phyloP scores from a whole-genome alignment of 306 rosid species.

The Cajanus cajan region DNA sequence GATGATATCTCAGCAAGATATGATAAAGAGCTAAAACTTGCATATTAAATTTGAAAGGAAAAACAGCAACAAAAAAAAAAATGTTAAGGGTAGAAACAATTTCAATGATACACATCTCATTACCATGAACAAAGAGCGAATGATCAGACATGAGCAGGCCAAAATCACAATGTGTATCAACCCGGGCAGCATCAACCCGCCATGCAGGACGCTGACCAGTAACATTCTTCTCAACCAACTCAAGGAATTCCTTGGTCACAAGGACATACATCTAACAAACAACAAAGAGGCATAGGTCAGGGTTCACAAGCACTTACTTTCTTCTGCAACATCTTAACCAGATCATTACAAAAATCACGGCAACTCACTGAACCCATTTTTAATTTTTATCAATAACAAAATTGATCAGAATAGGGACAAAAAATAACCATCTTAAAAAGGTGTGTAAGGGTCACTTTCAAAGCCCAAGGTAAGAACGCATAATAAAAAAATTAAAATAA shows the following conservation, averaged over 20 bases:
- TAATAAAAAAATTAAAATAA: neutral
- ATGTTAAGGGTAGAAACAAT: constrained; percentile 6
- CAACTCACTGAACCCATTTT: neutral
- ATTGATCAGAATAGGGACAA: neutral
- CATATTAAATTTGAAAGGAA: constrained; percentile 2
- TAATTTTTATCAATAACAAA: neutral
- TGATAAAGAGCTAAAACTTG: neutral
- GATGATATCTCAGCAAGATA: constrained; percentile 7
- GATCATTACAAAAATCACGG: neutral
- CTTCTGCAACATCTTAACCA: neutral
- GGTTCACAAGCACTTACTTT: constrained; percentile 10
- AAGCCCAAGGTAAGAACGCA: neutral
- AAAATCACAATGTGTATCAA: constrained; percentile 55
- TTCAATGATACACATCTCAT: neutral
- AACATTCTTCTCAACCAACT: constrained; percentile 56
- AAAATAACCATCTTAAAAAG: neutral
- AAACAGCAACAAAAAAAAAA: neutral
- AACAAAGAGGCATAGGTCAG: constrained; percentile 28
- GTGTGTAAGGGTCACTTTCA: neutral
- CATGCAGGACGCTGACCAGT: constrained; percentile 65
- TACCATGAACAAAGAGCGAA: constrained; percentile 75
- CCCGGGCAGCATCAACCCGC: constrained; percentile 69
- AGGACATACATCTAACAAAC: constrained; percentile 49
- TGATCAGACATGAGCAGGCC: constrained; percentile 82
- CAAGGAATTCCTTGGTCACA: constrained; percentile 71